A percentile compares a stretch with the other conserved stretches of the same genome.
phyloP scores from a whole-genome alignment of 208 protist species.

The Trypanosoma mega region DNA sequence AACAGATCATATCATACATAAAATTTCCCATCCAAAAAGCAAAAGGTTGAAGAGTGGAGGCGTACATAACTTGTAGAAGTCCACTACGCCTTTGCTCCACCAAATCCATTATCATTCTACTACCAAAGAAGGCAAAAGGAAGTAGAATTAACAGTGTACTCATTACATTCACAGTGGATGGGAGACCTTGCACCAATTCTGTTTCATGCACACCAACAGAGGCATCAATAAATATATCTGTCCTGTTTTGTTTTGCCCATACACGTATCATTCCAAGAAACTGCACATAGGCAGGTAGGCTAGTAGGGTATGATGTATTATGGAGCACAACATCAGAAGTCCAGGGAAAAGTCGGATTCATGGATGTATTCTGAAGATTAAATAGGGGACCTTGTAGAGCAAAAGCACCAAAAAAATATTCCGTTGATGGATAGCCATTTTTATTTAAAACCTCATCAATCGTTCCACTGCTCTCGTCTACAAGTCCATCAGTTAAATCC shows the following conservation, averaged over 20 bases:
- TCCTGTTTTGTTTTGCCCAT: conserved; percentile 16
- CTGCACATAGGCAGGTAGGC: conserved; percentile 15
- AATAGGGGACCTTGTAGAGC: conserved; percentile 15
- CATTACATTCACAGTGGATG: conserved; percentile 1
- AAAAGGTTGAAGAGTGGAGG: conserved; percentile 5
- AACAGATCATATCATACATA: conserved; percentile 22
- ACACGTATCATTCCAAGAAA: conserved; percentile 17
- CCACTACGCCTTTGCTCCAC: conserved; percentile 23
- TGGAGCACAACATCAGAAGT: conserved; percentile 22
- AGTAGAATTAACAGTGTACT: conserved; percentile 23
- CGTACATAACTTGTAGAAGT: conserved; percentile 20
- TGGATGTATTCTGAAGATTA: neutral
- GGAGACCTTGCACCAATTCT: neutral
- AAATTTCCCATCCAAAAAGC: conserved; percentile 31
- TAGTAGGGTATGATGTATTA: conserved; percentile 25
- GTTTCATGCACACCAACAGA: conserved; percentile 7
- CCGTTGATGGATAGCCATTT: neutral
- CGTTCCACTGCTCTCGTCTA: conserved; percentile 4
- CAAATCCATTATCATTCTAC: conserved; percentile 14
- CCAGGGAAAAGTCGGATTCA: conserved; percentile 11
- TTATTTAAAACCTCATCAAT: conserved; percentile 10
- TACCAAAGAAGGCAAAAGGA: conserved; percentile 30
- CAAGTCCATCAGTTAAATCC: too few relatives aligned
- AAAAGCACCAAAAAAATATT: conserved; percentile 22
- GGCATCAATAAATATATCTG: conserved; percentile 9